A percentile compares a stretch with the other conserved stretches of the same genome.
phyloP scores from a whole-genome alignment of 2,329 filamentous ascomycete genomes.

The Xylariaceae sp. region DNA sequence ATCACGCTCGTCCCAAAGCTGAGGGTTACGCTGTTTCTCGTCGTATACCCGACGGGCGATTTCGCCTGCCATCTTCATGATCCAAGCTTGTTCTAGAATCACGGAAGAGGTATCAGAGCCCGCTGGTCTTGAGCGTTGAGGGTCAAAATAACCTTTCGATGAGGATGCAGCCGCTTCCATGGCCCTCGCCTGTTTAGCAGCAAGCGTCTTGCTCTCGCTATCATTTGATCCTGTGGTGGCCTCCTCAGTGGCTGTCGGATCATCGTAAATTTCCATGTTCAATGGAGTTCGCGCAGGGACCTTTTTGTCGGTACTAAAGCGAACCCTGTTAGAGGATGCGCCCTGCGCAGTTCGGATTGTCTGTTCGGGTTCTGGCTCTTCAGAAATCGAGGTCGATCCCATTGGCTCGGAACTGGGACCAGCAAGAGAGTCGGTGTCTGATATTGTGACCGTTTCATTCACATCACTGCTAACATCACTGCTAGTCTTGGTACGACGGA shows the following conservation, averaged over 20 bases:
- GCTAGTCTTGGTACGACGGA: conserved; percentile 60
- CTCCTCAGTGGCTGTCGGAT: conserved; percentile 17
- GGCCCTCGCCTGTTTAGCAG: conserved; percentile 21
- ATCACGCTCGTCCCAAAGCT: conserved; percentile 51
- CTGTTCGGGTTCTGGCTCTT: conserved; percentile 52
- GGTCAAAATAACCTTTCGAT: conserved; percentile 27
- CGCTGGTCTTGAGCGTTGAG: conserved; percentile 28
- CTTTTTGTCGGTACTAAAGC: conserved; percentile 33
- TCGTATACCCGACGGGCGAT: conserved; percentile 85
- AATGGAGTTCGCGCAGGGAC: conserved; percentile 27
- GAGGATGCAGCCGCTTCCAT: conserved; percentile 14
- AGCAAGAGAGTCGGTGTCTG: conserved; percentile 51
- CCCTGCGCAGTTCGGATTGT: conserved; percentile 10
- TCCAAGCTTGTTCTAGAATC: conserved; percentile 78
- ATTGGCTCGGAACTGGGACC: conserved; percentile 59
- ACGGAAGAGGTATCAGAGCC: conserved; percentile 49
- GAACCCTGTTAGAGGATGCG: conserved; percentile 34
- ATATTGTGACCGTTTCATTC: conserved; percentile 41
- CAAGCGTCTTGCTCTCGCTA: conserved; percentile 7
- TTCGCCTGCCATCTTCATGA: conserved; percentile 90
- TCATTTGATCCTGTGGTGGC: conserved; percentile 7
- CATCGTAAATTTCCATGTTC: conserved; percentile 30
- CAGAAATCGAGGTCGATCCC: conserved; percentile 51
- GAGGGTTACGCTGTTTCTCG: conserved; percentile 62
- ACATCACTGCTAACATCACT: conserved; percentile 47